Evolutionary conservation across 352 stramenopile species (phyloP), one percentile per base, ranked within the genome.

Genomic region (Paralagenidium karlingii): DNA sequence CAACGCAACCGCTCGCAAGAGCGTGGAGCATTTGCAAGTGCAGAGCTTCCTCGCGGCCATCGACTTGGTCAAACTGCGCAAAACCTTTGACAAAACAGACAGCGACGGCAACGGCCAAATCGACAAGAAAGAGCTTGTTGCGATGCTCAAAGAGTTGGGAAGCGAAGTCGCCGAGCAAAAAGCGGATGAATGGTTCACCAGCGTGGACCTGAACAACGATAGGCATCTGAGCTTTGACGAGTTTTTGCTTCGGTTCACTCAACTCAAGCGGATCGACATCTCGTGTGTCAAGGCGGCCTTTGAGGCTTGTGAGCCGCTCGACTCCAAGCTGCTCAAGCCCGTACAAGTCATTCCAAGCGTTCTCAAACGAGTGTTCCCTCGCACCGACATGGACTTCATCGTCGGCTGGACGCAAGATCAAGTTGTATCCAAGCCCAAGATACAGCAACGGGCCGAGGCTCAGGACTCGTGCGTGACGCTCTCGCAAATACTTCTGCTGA

Each of bases 181-280:
- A 20, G 60, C 55, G 2, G 44, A 38, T 24, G 50, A 63, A 27
- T 79, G 65, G 65, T 68, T 79, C 16, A 28, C 15, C 2, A 40
- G 49, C 2, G 58, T 51, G 0, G 62, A 75, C 21, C 13, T 49
- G 8, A 49, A 71, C 16, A 51, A 49, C 3, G 51, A 74, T 16
- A 38, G 21, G 7, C 39, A 40, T 1, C 38, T 87, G 15, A 67
- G 27, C 15, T 83, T 87, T 47, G 55, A 63, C 1, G 65, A 83
- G 52, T 87, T 87, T 26, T 42, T 84, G 4, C 4, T 73, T n/a
- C 53, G 70, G 22, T 87, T 81, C 40, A 33, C 64, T 3, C 53
- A 83, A 34, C 51, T 79, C 9, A 60, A 55, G 1, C 50, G 53
- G 2, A 18, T 59, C 2, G 53, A 68, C 29, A 40, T 82, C 1